These are phyloP conservation scores for Ceratocystis albifundus DNA, from an alignment of 2,329 filamentous ascomycete species.

Conservation along the genomic window DNA sequence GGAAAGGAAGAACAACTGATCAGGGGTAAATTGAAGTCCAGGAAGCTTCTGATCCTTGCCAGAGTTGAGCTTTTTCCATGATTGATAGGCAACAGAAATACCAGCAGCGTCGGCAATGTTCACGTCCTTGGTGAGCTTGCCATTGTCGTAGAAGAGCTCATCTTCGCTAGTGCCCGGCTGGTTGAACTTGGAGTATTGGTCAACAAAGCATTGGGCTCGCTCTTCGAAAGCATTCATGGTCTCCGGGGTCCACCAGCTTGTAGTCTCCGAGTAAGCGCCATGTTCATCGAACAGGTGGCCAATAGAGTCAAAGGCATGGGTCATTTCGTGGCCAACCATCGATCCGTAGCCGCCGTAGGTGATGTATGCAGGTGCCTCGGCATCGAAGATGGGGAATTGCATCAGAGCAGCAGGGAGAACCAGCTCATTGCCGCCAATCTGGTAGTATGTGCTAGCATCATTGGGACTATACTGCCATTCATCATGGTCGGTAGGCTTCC, in stretches of 20 bases:
- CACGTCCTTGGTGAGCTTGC: too few species aligned
- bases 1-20: too few species aligned
- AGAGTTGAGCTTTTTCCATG: too few species aligned
- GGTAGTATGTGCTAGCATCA: conserved; percentile 57
- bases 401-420: conserved; percentile 59
- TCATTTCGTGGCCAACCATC: conserved; percentile 57
- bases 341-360: conserved; percentile 59
- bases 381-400: conserved; percentile 56
- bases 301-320: conserved; percentile 57
- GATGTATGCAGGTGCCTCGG: conserved; percentile 51
- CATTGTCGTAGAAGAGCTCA: too few species aligned
- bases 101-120: too few species aligned
- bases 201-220: conserved; percentile 52
- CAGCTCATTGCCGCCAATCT: conserved; percentile 52
- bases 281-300: conserved; percentile 51
- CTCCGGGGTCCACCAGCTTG: conserved; percentile 52
- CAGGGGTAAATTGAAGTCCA: too few species aligned
- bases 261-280: conserved; percentile 42
- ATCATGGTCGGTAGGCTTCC: conserved; percentile 48
- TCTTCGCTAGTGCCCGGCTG: not conserved
- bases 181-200: conserved; percentile 44
- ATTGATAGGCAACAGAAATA: too few species aligned
- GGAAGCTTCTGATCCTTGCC: too few species aligned
- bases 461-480: conserved; percentile 50
- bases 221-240: conserved; percentile 48